A percentile compares a stretch with the other conserved stretches of the same genome.
Conservation (phyloP, 129 eudicot genomes). For the Pseudognaphalium luteoalbum region DNA sequence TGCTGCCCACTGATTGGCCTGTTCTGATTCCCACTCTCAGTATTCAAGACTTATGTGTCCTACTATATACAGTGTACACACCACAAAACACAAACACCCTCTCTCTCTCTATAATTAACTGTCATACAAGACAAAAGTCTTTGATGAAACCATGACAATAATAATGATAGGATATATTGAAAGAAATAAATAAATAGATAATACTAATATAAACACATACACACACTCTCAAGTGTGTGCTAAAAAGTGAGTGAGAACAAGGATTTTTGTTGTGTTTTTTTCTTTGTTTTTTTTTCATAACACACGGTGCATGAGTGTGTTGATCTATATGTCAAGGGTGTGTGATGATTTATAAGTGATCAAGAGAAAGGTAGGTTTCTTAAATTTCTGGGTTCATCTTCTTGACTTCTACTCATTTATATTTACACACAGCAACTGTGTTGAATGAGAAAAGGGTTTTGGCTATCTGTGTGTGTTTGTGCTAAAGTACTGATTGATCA, state of each 20-base stretch:
- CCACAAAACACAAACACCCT: constrained; percentile 32
- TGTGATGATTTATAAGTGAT: constrained; percentile 2
- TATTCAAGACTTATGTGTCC: not conserved
- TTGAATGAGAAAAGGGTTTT: constrained; percentile 9
- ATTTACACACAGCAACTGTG: constrained; percentile 9
- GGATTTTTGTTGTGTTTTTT: constrained; percentile 10
- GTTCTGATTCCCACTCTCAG: constrained; percentile 3
- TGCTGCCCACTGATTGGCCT: constrained; percentile 47
- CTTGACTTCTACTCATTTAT: constrained; percentile 4
- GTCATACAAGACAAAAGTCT: constrained; percentile 60
- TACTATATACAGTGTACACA: not conserved
- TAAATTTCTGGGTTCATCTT: constrained; percentile 27
- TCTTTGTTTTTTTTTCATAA: not conserved
- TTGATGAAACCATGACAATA: constrained; percentile 50
- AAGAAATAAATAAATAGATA: not conserved
- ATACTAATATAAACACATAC: not conserved
- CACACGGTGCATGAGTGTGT: constrained; percentile 15
- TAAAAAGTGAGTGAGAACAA: constrained; percentile 24
- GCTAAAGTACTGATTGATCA: constrained; percentile 25
- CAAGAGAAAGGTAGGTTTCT: not conserved
- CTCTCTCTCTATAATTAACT: constrained; percentile 34
- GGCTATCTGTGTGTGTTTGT: not conserved
- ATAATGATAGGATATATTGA: not conserved
- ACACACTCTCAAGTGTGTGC: constrained; percentile 26
- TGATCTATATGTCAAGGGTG: constrained; percentile 10